Evolutionary conservation across 331 rosid species (phyloP), one percentile per base, ranked within the genome.

Genomic region (Rosa hybrid): DNA sequence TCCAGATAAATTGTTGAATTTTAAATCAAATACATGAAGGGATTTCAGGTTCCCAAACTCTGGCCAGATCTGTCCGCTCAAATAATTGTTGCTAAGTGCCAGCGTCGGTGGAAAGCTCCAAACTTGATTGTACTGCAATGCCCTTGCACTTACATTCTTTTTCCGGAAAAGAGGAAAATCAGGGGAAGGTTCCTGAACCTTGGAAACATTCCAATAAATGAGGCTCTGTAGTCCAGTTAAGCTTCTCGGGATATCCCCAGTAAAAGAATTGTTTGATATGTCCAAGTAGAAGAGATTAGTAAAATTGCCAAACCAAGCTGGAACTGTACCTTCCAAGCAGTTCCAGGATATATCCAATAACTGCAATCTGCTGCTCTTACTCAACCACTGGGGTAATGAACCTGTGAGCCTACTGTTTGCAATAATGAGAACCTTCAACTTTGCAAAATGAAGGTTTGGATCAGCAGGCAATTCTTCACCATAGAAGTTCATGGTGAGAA

Each of bases 311-410:
- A 84, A 34, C 87, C 87, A 84, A 20, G 0, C 17, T 10, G 87
- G 87, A 20, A 84, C 65, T 42, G 82, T 20, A 8, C 87, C 84
- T 8, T 23, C 17, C 77, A 84, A 77, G 48, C 25, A 8, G 46
- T 84, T 84, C 87, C 84, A 84, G 0, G 87, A 84, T n/a, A 84
- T 54, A 67, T 84, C 87, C 74, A 84, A 48, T 13, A 84, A 41
- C 68, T 77, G 77, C 82, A 84, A 81, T 4, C 60, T 27, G 21
- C 20, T 38, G 72, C 81, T 77, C 12, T n/a, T 8, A 7, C 76
- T 53, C 81, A 83, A 45, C 87, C 89, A 86, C 1, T 20, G 74
- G 3, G 89, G 86, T 41, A 86, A 42, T 23, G 71, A 56, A 74
- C 89, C 89, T 1, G 20, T 80, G 59, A 86, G 83, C 74, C 83